Percentiles rank a stretch among this genome's conserved stretches.
Conservation (phyloP, 78 protist species). For the Tieghemostelium lacteum region DNA sequence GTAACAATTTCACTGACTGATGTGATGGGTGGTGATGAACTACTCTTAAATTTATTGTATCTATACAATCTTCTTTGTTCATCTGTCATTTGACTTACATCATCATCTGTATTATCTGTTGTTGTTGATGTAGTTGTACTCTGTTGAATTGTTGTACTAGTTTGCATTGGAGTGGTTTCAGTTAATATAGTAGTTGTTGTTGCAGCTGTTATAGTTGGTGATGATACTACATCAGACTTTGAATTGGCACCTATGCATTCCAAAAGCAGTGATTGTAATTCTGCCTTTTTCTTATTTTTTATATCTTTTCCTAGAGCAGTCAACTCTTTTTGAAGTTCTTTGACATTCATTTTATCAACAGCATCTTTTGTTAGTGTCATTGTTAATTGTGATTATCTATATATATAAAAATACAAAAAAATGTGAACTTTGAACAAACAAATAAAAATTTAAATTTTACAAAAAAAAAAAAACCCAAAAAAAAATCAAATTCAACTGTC, state of each 20-base stretch:
- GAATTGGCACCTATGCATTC: not conserved
- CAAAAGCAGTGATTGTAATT: slow-evolving; percentile 9
- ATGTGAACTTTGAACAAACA: too few relatives aligned
- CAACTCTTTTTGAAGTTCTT: slow-evolving; percentile 52
- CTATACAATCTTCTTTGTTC: slow-evolving; percentile 46
- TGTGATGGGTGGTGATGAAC: not conserved
- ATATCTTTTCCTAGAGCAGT: slow-evolving; percentile 34
- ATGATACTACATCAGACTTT: not conserved
- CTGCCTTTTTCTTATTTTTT: slow-evolving; percentile 55
- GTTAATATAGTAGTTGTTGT: not conserved
- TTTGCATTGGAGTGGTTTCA: not conserved
- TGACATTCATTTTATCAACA: slow-evolving; percentile 9
- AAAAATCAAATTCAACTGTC: too few relatives aligned
- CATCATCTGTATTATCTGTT: not conserved
- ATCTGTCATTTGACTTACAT: slow-evolving; percentile 43
- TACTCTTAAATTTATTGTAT: slow-evolving; percentile 20
- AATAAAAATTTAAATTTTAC: too few relatives aligned
- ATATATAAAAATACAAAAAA: too few relatives aligned
- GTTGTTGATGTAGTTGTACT: not conserved
- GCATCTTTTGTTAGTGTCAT: slow-evolving; percentile 21
- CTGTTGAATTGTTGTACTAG: not conserved
- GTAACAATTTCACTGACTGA: not conserved
- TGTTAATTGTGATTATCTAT: too few relatives aligned
- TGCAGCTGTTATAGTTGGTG: not conserved
- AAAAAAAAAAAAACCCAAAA: too few relatives aligned